These are phyloP conservation scores for Arachis hypogaea DNA, from an alignment of 306 rosid species.

Conservation along the genomic window DNA sequence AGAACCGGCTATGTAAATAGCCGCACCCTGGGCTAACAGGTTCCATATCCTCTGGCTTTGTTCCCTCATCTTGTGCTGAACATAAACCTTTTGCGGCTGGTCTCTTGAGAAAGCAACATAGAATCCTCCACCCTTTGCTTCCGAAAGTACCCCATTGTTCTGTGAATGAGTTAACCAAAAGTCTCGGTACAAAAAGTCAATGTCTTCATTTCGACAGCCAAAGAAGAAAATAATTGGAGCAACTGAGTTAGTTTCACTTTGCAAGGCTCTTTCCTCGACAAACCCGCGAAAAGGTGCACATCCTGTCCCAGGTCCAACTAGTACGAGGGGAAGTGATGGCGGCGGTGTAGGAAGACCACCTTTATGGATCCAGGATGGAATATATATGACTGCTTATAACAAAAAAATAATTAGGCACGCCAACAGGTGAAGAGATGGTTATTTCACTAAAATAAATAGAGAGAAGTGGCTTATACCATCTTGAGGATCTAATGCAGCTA, in stretches of 20 bases:
- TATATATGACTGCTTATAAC: constrained; percentile 50
- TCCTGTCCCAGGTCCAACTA: constrained; percentile 93
- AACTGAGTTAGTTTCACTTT: constrained; percentile 51
- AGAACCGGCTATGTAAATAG: constrained; percentile 87
- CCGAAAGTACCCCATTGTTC: constrained; percentile 70
- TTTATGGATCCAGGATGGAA: constrained; percentile 83
- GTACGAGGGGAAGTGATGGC: constrained; percentile 82
- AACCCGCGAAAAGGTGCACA: constrained; percentile 92
- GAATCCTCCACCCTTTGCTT: constrained; percentile 82
- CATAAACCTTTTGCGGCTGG: constrained; percentile 82
- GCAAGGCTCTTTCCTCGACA: constrained; percentile 80
- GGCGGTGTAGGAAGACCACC: constrained; percentile 82
- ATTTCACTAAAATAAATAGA: constrained; percentile 12
- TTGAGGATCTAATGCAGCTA: constrained; percentile 67
- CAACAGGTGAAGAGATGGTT: not conserved
- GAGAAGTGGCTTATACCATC: constrained; percentile 47
- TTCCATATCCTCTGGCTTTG: constrained; percentile 70
- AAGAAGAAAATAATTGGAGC: constrained; percentile 84
- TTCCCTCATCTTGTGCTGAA: constrained; percentile 86
- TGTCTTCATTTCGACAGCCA: constrained; percentile 76
- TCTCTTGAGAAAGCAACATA: constrained; percentile 88
- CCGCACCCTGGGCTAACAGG: constrained; percentile 70
- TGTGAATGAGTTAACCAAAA: constrained; percentile 73
- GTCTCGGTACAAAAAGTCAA: constrained; percentile 76
- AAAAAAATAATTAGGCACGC: constrained; percentile 31